Base-by-base conservation (phyloP, 1,284 basidiomycete species). In the Volvariella volvacea region DNA sequence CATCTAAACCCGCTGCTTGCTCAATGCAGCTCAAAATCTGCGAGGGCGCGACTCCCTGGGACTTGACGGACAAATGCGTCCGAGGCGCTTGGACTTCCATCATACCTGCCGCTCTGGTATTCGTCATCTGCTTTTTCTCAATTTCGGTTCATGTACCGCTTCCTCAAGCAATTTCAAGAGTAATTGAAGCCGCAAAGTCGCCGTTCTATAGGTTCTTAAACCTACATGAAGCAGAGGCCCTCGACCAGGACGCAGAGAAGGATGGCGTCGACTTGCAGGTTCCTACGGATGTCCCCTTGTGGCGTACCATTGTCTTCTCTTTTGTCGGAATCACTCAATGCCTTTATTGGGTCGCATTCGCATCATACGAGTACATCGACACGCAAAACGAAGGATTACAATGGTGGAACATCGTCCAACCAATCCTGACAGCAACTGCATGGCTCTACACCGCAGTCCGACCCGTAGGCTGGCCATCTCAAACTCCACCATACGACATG, bases 371-470 rank as follows among this genome's bases (percentile, higher is more conserved):
- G 8, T 47, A 70, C 19, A 53, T 60, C n/a, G 50, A 65, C 17
- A 48, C 55, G 0, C 21, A 46, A 20, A 36, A 15, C 7, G 34
- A 36, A 15, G 34, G n/a, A n/a, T 8, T 7, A 2, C 48, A 61
- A n/a, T 41, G 57, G 1, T 64, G 65, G 59, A 48, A 47, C 9
- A 59, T 53, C 3, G 33, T 66, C 1, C 59, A 61, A 10, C 59
- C 67, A 1, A 62, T 77, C 42, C 55, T 77, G 15, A 50, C 74
- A 20, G 70, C 74, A 0, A 42, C 61, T 3, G 63, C 73, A 7
- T 86, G 83, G 84, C 55, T 79, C 8, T 83, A 82, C 55, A 72
- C 74, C 0, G 57, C 68, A 21, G 45, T 69, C 22, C 64, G 66
- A n/a, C 68, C 74, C 1, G 51, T 70, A 31, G 44, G 65, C 7